A percentile compares a stretch with the other conserved stretches of the same genome.
Conservation (phyloP, 2,329 filamentous ascomycete species). For the Neurospora sp. region DNA sequence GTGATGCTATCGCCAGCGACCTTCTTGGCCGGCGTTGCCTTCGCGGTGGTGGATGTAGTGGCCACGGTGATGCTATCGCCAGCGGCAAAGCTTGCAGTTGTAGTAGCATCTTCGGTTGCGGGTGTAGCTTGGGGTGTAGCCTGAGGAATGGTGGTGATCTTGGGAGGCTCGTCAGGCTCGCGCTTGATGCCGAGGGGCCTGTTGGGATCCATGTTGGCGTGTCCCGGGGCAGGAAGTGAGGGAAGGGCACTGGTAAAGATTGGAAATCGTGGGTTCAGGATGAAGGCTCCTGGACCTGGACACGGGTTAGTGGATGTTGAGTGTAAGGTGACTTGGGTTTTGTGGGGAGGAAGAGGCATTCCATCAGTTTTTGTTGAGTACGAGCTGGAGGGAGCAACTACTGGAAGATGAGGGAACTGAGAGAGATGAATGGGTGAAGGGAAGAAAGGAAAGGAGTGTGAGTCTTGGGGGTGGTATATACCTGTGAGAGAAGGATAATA, state of each 20-base stretch:
- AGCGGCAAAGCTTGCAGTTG: not conserved
- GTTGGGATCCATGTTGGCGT: not conserved
- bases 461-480: not conserved
- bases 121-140: not conserved
- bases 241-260: not conserved
- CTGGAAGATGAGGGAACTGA: not conserved
- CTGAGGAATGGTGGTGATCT: not conserved
- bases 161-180: not conserved
- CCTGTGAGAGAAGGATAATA: not conserved
- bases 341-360: not conserved
- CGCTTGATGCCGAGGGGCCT: not conserved
- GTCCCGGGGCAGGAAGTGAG: too few species aligned
- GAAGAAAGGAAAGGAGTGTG: not conserved
- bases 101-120: not conserved
- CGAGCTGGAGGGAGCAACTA: not conserved
- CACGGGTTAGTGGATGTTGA: not conserved
- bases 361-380: not conserved
- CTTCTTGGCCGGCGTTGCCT: not conserved
- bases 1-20: not conserved
- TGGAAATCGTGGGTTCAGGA: not conserved
- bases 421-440: not conserved
- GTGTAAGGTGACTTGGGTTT: not conserved
- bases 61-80: not conserved
- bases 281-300: not conserved
- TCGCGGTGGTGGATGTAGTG: not conserved